Base-by-base conservation (phyloP, 169 alveolate genomes). In the Blepharisma undulans region DNA sequence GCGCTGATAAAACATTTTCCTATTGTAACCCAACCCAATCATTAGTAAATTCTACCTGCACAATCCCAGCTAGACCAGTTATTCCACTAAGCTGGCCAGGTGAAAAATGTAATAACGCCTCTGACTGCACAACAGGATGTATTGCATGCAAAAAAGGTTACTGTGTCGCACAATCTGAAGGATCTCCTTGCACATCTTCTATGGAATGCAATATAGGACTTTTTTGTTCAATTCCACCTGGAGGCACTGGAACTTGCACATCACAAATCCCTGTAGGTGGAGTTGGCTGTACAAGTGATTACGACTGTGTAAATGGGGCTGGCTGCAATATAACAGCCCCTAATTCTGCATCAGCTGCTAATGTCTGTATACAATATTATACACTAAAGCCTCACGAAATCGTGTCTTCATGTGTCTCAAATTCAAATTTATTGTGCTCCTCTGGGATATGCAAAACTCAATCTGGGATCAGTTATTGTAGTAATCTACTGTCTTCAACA, bases 221-320 rank as follows among this genome's bases (percentile, higher is more conserved):
- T 30, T 27, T 25, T 27, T 79, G 87, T 5, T 48, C 66, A 48
- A 48, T 48, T 18, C 66, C 66, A 48, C 2, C 66, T 48, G 66
- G 66, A 25, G 34, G 27, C 66, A 22, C 29, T 29, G 66, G 34
- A 79, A 0, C 7, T 25, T 79, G 87, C 48, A 5, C 2, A 79
- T 4, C 61, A 10, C 87, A 27, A 30, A 27, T 79, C 2, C 30
- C 29, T 8, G 27, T 33, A 30, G 87, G 87, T n/a, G 87, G 72
- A 5, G 72, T 27, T 10, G 30, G 33, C 29, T 79, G 87, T 33
- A 79, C 61, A n/a, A 5, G 34, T 5, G 87, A 79, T 32, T 79
- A 79, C 48, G 87, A 79, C 16, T 79, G 87, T 32, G 66, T 79
- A 27, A 79, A 79, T 32, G 27, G 61, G 10, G 87, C 87, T 27